Percentiles rank a stretch among this genome's conserved stretches.
phyloP scores from a whole-genome alignment of 345 rosid species.

The Salix arbutifolia region DNA sequence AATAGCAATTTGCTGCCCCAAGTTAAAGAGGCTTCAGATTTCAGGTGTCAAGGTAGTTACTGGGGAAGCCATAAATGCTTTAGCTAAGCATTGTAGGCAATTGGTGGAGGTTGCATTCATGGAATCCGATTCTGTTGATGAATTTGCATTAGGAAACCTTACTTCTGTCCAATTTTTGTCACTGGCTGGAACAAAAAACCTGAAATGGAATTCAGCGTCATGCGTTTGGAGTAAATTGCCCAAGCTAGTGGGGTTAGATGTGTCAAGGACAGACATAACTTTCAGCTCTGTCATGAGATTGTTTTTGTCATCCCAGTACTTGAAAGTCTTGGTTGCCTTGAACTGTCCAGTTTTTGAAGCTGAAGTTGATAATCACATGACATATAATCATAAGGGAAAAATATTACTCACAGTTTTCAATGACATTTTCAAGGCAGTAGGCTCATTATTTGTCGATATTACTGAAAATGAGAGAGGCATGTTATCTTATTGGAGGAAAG shows the following conservation, averaged over 20 bases:
- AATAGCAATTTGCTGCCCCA: conserved; percentile 36
- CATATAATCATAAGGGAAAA: conserved; percentile 24
- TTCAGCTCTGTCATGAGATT: conserved; percentile 11
- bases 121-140: conserved; percentile 27
- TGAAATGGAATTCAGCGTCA: conserved; percentile 33
- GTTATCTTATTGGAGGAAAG: conserved; percentile 18
- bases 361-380: conserved; percentile 8
- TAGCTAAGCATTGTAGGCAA: conserved; percentile 26
- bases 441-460: conserved; percentile 25
- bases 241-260: conserved; percentile 25
- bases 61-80: conserved; percentile 31
- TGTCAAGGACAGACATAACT: conserved; percentile 35
- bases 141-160: conserved; percentile 30
- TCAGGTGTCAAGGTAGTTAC: conserved; percentile 31
- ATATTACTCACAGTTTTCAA: conserved; percentile 16
- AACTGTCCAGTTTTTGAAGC: conserved; percentile 32
- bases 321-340: conserved; percentile 28
- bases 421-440: conserved; percentile 24
- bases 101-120: conserved; percentile 30
- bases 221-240: conserved; percentile 26
- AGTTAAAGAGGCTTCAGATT: conserved; percentile 26
- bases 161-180: conserved; percentile 28
- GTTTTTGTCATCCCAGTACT: conserved; percentile 11
- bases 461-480: conserved; percentile 5
- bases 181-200: conserved; percentile 29